Evolutionary conservation across 768 basidiomycete genomes (phyloP).

Genomic region (Cantharellus anzutake): DNA sequence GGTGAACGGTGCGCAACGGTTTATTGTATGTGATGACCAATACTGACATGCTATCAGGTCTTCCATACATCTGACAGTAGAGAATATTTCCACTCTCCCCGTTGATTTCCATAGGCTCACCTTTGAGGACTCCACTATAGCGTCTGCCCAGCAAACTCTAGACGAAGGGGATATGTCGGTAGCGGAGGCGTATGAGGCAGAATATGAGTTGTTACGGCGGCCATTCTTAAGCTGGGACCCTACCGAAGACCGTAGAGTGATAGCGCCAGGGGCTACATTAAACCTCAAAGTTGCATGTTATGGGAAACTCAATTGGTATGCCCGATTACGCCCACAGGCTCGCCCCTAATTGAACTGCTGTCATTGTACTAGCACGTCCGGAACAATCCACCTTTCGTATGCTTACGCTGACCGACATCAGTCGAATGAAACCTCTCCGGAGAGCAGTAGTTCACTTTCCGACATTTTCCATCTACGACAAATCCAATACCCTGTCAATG

Average conservation of each 20-base stretch:
- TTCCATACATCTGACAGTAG: constrained; percentile 64
- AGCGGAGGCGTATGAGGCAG: constrained; percentile 80
- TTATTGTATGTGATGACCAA: neutral
- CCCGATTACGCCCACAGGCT: constrained; percentile 4
- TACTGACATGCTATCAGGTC: constrained; percentile 31
- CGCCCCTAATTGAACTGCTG: too few species aligned
- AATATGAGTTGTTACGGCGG: constrained; percentile 53
- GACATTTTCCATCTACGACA: constrained; percentile 72
- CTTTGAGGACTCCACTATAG: constrained; percentile 82
- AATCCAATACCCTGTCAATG: constrained; percentile 69
- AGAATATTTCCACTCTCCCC: constrained; percentile 69
- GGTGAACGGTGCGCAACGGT: constrained; percentile 57
- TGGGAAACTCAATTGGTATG: constrained; percentile 87
- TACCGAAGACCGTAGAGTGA: constrained; percentile 27
- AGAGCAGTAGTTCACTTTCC: constrained; percentile 9
- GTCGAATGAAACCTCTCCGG: constrained; percentile 21
- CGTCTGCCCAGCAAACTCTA: constrained; percentile 53
- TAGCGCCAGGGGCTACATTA: constrained; percentile 51
- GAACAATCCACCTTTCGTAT: constrained; percentile 71
- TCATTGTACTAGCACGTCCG: constrained; percentile 36
- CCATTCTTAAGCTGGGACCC: constrained; percentile 65
- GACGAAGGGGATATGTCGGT: constrained; percentile 65
- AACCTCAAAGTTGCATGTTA: constrained; percentile 54
- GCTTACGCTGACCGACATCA: constrained; percentile 24
- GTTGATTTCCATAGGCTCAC: constrained; percentile 72